A percentile compares a stretch with the other conserved stretches of the same genome.
Evolutionary conservation across 192 early-diverging fungal genomes (phyloP).

Genomic region (Coemansia sp.): DNA sequence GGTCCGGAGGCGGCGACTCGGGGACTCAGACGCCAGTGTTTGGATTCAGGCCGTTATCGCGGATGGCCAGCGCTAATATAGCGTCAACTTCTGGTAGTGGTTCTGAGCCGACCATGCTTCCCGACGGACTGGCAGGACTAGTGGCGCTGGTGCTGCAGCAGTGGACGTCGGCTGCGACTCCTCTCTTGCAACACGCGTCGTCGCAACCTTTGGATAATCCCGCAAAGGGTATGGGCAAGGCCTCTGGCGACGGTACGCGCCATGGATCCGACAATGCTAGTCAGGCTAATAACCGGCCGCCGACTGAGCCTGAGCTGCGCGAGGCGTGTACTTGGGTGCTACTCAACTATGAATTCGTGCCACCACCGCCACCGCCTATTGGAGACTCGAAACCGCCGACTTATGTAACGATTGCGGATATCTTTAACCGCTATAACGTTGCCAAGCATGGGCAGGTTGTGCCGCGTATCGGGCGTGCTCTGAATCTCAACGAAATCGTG

Average conservation of each 20-base stretch:
- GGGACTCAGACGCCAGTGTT: conserved; percentile 44
- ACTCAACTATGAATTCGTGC: conserved; percentile 49
- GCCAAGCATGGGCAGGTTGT: conserved; percentile 52
- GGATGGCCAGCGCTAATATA: neutral
- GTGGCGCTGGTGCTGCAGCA: conserved; percentile 51
- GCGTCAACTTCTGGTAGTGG: neutral
- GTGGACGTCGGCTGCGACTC: conserved; percentile 39
- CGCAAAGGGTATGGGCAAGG: neutral
- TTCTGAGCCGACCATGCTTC: conserved; percentile 46
- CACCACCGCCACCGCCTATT: neutral
- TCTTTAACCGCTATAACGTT: conserved; percentile 41
- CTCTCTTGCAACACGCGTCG: conserved; percentile 10
- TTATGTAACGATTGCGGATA: conserved; percentile 25
- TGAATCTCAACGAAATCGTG: conserved; percentile 42
- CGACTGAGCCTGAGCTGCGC: conserved; percentile 55
- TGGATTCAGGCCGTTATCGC: conserved; percentile 23
- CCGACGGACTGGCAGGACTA: conserved; percentile 33
- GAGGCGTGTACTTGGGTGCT: conserved; percentile 58
- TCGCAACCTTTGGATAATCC: conserved; percentile 2
- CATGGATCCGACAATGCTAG: neutral
- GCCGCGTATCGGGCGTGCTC: conserved; percentile 49
- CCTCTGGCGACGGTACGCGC: neutral
- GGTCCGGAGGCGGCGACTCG: conserved; percentile 37
- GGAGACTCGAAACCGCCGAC: conserved; percentile 6
- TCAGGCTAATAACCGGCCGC: conserved; percentile 18